Base-by-base conservation (phyloP, 2,329 filamentous ascomycete species). In the Stagonosporopsis rhizophila region DNA sequence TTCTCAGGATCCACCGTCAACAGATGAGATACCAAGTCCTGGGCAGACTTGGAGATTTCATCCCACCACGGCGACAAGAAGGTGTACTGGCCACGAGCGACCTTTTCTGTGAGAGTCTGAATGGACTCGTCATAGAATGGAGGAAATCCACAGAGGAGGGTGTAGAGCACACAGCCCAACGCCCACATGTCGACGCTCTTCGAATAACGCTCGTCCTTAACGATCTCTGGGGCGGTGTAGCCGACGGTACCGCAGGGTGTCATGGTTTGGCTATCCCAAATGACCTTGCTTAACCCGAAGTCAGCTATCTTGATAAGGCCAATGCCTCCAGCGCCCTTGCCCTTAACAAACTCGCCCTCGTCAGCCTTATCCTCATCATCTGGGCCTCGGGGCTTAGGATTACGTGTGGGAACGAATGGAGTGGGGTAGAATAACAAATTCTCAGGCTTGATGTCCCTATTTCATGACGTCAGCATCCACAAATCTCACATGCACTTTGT, bases 141-240 rank as follows among this genome's bases (percentile, higher is more conserved):
- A 9, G 95, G 95, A 80, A 99, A 99, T 14, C 95, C 95, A 69
- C 95, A 99, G 15, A 99, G 89, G 1, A 99, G 82, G 0, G 95
- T 99, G 80, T 99, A 99, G 5, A 99, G 82, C 11, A 99, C 95
- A 74, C 95, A 99, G 14, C 95, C 95, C 28, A 99, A 79, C 3
- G 95, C 95, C 95, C 95, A 99, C 95, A 99, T 99, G 72, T 99
- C 95, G 41, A 99, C 95, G 47, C 92, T 96, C 82, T 98, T 99
- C 34, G 94, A 98, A 77, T 99, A 99, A 20, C 93, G 87, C 79
- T 99, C 95, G 77, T 99, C 95, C 79, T 98, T 98, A 75, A 99
- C 95, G 61, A 99, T 99, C 74, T 99, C 95, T 7, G 95, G 95
- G 3, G 95, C 95, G 4, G 95, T 98, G 79, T 99, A 99, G 39